Conservation (phyloP, 371 early-diverging fungal species). For the Encephalitozoon romaleae region DNA sequence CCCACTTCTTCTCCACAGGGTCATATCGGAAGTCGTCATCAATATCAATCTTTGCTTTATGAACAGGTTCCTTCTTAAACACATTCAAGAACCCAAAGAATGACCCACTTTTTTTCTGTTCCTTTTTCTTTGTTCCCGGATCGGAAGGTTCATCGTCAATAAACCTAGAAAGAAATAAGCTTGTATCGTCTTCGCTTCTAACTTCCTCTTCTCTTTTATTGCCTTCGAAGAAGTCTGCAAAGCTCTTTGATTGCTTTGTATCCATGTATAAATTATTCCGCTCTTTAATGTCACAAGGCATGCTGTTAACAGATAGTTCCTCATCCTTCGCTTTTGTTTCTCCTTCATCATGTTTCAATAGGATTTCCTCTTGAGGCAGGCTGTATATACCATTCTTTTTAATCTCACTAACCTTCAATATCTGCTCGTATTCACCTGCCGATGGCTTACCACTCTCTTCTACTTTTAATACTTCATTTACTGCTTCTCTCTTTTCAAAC, state of each 20-base stretch:
- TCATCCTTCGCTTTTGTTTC: neutral
- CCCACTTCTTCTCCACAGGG: slow-evolving; percentile 30
- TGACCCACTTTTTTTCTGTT: neutral
- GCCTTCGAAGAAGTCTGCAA: slow-evolving; percentile 30
- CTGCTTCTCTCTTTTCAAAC: too few relatives aligned
- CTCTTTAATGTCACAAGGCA: neutral
- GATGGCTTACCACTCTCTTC: neutral
- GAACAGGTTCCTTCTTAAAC: slow-evolving; percentile 8
- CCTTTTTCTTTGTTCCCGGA: neutral
- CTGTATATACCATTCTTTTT: neutral
- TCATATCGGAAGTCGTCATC: slow-evolving; percentile 29
- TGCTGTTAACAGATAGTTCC: neutral
- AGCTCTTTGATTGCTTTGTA: slow-evolving; percentile 17
- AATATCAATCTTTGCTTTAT: slow-evolving; percentile 15
- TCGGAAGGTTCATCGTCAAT: neutral
- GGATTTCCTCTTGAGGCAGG: neutral
- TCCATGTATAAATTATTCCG: neutral
- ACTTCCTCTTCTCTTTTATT: neutral
- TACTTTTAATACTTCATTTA: neutral
- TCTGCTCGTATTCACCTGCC: neutral
- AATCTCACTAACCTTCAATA: neutral
- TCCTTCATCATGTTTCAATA: neutral
- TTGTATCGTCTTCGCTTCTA: slow-evolving; percentile 5
- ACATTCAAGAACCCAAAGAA: slow-evolving; percentile 28
- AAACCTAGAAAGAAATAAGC: slow-evolving; percentile 6